Evolutionary conservation across 306 rosid genomes (phyloP).

Genomic region (Elaeagnus macrophylla): DNA sequence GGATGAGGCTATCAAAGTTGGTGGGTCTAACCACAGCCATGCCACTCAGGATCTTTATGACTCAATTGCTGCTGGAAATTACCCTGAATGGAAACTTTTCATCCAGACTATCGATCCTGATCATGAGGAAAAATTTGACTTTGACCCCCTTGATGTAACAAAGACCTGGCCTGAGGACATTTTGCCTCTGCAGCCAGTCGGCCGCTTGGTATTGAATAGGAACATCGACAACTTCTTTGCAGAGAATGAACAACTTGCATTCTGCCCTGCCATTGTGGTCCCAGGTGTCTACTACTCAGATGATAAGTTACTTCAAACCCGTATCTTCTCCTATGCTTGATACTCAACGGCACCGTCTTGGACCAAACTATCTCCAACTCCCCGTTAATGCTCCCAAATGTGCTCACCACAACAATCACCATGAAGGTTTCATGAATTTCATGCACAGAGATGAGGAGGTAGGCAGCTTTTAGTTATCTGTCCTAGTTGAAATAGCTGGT

Average conservation of each 20-base stretch:
- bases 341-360: slow-evolving; percentile 93
- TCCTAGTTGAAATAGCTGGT: no score
- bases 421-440: slow-evolving; percentile 84
- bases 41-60: slow-evolving; percentile 89
- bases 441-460: slow-evolving; percentile 97
- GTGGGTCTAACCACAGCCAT: slow-evolving; percentile 93
- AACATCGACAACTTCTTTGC: slow-evolving; percentile 93
- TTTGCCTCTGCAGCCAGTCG: slow-evolving; percentile 89
- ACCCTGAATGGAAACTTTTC: slow-evolving; percentile 93
- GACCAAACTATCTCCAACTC: slow-evolving; percentile 89
- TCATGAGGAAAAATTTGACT: slow-evolving; percentile 75
- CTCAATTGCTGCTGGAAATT: slow-evolving; percentile 89
- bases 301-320: slow-evolving; percentile 83
- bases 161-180: slow-evolving; percentile 98
- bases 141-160: slow-evolving; percentile 91
- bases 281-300: slow-evolving; percentile 83
- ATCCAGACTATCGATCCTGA: slow-evolving; percentile 87
- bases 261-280: slow-evolving; percentile 71
- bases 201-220: slow-evolving; percentile 83
- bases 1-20: slow-evolving; percentile 73
- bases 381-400: slow-evolving; percentile 84
- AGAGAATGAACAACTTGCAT: slow-evolving; percentile 92
- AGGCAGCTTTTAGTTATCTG: not conserved
- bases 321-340: slow-evolving; percentile 81
- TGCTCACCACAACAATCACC: slow-evolving; percentile 93